These are phyloP conservation scores for Andrographis paniculata DNA, from an alignment of 305 asterid species.

Conservation along the genomic window DNA sequence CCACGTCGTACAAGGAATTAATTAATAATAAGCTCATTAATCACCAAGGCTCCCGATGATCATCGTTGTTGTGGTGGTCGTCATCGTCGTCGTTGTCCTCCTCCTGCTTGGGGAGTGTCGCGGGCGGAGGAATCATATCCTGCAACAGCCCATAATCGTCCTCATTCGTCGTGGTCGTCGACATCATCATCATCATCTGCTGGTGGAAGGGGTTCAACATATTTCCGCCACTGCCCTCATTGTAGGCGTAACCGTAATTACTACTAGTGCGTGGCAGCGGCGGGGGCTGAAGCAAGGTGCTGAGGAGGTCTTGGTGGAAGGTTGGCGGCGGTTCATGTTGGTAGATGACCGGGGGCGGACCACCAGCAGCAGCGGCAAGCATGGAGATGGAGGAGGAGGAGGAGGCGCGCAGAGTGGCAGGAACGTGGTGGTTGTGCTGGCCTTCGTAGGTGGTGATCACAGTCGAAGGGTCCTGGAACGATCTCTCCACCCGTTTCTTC, in stretches of 20 bases:
- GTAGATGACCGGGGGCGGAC: too few species aligned
- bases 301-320: slow-evolving; percentile 39
- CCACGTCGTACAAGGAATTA: too few species aligned
- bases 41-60: too few species aligned
- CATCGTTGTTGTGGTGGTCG: too few species aligned
- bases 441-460: slow-evolving; percentile 76
- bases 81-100: too few species aligned
- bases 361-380: too few species aligned
- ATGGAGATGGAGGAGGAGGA: slow-evolving; percentile 33
- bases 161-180: slow-evolving; percentile 14
- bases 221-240: slow-evolving; percentile 17
- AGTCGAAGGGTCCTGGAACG: slow-evolving; percentile 49
- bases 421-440: slow-evolving; percentile 62
- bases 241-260: slow-evolving; percentile 21
- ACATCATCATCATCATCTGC: slow-evolving; percentile 10
- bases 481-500: slow-evolving; percentile 62
- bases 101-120: not conserved
- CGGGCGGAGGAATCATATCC: not conserved
- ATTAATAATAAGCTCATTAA: too few species aligned
- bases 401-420: slow-evolving; percentile 42
- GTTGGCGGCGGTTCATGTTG: slow-evolving; percentile 7
- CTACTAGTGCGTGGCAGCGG: slow-evolving; percentile 36
- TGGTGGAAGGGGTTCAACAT: slow-evolving; percentile 24
- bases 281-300: too few species aligned
- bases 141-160: not conserved